A percentile compares a stretch with the other conserved stretches of the same genome.
phyloP scores from a whole-genome alignment of 805 yeast species.

The Zygosaccharomyces gambellarensis region DNA sequence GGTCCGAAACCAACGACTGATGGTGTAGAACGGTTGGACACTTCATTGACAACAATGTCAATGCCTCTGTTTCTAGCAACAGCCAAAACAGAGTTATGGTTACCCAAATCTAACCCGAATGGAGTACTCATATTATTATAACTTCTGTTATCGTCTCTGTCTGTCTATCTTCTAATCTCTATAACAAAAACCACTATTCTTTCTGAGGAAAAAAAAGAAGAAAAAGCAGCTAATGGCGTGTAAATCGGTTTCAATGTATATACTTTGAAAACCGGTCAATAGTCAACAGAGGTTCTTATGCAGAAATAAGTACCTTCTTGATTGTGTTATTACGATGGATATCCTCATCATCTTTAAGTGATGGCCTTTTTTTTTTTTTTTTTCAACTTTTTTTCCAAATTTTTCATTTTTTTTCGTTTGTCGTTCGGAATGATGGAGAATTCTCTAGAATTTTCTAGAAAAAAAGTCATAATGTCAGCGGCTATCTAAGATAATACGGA shows the following conservation, averaged over 20 bases:
- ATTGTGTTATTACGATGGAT: background rate
- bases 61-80: conserved; percentile 98
- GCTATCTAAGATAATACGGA: background rate
- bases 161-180: background rate
- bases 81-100: conserved; percentile 87
- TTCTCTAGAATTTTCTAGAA: conserved; percentile 3
- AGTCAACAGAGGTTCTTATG: background rate
- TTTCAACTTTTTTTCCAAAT: conserved; percentile 1
- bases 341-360: conserved; percentile 1
- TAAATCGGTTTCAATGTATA: background rate
- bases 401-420: background rate
- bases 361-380: background rate
- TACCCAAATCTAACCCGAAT: conserved; percentile 97
- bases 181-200: conserved; percentile 1
- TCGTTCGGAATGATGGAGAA: background rate
- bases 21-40: conserved; percentile 96
- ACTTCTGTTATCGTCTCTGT: conserved; percentile 13
- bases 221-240: background rate
- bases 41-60: conserved; percentile 97
- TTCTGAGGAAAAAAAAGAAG: background rate
- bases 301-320: background rate
- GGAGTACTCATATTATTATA: conserved; percentile 73
- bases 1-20: conserved; percentile 84
- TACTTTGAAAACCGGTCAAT: background rate
- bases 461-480: background rate